Evolutionary conservation across 805 yeast genomes (phyloP).

Genomic region (Candida nanaspora): DNA sequence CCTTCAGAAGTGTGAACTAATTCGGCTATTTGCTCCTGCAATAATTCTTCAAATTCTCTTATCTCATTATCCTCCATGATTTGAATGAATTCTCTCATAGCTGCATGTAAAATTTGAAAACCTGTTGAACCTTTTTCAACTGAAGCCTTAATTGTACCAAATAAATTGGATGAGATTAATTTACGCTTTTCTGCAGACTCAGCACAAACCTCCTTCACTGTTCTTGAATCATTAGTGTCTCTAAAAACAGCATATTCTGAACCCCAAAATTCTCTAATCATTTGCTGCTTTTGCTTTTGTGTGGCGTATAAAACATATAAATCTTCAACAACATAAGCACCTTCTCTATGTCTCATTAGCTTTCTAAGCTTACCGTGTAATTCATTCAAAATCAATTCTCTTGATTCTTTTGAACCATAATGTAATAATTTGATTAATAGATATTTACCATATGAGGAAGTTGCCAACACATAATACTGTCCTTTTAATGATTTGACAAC

Average conservation of each 20-base stretch:
- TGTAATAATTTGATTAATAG: constrained; percentile 81
- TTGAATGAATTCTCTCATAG: constrained; percentile 81
- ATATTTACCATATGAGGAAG: constrained; percentile 91
- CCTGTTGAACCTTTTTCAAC: constrained; percentile 96
- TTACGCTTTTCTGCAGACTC: constrained; percentile 74
- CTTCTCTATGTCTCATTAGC: constrained; percentile 94
- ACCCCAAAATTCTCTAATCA: constrained; percentile 96
- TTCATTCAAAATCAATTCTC: constrained; percentile 71
- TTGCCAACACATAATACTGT: constrained; percentile 72
- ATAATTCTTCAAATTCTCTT: constrained; percentile 72
- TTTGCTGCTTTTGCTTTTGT: constrained; percentile 77
- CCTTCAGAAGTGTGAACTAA: constrained; percentile 95
- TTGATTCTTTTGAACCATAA: constrained; percentile 80
- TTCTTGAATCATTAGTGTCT: constrained; percentile 59
- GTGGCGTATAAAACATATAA: constrained; percentile 78
- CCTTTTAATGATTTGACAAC: constrained; percentile 69
- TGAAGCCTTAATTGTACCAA: constrained; percentile 80
- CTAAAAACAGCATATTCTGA: constrained; percentile 87
- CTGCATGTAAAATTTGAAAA: constrained; percentile 92
- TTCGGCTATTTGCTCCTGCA: constrained; percentile 87
- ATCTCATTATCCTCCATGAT: constrained; percentile 66
- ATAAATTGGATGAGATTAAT: constrained; percentile 66
- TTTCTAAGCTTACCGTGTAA: constrained; percentile 87
- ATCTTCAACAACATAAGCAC: constrained; percentile 96
- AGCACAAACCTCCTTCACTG: constrained; percentile 56